Conservation (phyloP, 345 rosid genomes). For the Cardiospermum halicacabum region DNA sequence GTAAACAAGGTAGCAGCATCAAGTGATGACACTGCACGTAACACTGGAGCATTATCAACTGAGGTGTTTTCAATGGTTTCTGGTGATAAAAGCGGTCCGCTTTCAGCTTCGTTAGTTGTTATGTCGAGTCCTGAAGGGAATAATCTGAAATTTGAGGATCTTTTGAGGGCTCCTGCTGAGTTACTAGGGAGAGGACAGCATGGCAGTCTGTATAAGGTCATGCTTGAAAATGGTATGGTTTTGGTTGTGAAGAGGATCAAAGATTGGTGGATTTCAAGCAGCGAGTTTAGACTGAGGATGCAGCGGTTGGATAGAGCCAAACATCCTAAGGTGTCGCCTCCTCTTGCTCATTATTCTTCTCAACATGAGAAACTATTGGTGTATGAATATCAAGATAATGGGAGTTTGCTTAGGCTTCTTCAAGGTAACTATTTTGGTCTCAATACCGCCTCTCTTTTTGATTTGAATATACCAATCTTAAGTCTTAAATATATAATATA, state of each 20-base stretch:
- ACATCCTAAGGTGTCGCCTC: conserved; percentile 49
- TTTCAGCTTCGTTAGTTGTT: conserved; percentile 37
- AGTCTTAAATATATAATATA: no score
- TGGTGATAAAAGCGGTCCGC: conserved; percentile 21
- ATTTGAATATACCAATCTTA: no score
- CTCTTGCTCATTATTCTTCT: conserved; percentile 48
- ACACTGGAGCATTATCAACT: conserved; percentile 22
- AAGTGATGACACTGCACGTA: conserved; percentile 12
- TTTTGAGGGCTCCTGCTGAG: conserved; percentile 62
- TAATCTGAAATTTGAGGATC: conserved; percentile 47
- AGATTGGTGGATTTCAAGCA: conserved; percentile 40
- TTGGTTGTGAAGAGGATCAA: conserved; percentile 62
- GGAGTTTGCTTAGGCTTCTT: conserved; percentile 47
- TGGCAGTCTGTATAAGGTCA: conserved; percentile 49
- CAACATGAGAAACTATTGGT: conserved; percentile 52
- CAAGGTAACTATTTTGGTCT: no score
- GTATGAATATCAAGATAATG: conserved; percentile 46
- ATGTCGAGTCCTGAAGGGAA: conserved; percentile 40
- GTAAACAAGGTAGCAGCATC: conserved; percentile 24
- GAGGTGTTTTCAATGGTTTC: conserved; percentile 24
- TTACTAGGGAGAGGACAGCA: conserved; percentile 51
- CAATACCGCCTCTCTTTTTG: no score
- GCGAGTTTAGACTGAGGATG: conserved; percentile 49
- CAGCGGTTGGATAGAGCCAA: conserved; percentile 34
- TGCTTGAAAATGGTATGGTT: conserved; percentile 29